These are phyloP conservation scores for Phlebiopsis gigantea DNA, from an alignment of 768 basidiomycete species.

Conservation along the genomic window DNA sequence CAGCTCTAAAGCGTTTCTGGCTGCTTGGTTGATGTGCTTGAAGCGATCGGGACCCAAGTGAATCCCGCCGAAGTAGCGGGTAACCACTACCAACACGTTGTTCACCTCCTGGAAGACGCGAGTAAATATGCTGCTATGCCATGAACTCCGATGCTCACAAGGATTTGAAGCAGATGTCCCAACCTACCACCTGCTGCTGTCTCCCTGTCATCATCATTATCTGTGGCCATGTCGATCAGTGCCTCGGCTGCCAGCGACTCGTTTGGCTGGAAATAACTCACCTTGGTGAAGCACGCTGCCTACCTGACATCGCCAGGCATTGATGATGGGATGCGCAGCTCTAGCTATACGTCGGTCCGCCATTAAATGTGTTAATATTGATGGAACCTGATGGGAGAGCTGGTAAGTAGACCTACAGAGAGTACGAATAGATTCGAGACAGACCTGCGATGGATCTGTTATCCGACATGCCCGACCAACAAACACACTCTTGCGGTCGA, in stretches of 20 bases:
- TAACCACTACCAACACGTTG: constrained; percentile 86
- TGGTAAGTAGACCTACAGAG: background rate
- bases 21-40: constrained; percentile 94
- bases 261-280: constrained; percentile 21
- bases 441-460: constrained; percentile 70
- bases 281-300: constrained; percentile 71
- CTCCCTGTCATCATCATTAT: constrained; percentile 95
- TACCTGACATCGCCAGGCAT: constrained; percentile 76
- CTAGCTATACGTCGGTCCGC: constrained; percentile 69
- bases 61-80: constrained; percentile 90
- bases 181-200: constrained; percentile 87
- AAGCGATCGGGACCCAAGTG: constrained; percentile 86
- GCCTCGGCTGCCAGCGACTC: background rate
- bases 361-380: constrained; percentile 61
- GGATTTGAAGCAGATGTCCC: constrained; percentile 85
- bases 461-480: constrained; percentile 82
- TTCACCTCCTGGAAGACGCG: constrained; percentile 54
- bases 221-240: constrained; percentile 31
- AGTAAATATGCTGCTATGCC: background rate
- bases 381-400: constrained; percentile 47
- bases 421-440: constrained; percentile 12
- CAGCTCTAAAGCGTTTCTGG: constrained; percentile 81
- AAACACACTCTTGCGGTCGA: constrained; percentile 82
- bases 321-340: constrained; percentile 75
- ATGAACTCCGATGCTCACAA: constrained; percentile 43